phyloP scores from a whole-genome alignment of 371 early-diverging fungal species.

The Syncephalis fuscata region DNA sequence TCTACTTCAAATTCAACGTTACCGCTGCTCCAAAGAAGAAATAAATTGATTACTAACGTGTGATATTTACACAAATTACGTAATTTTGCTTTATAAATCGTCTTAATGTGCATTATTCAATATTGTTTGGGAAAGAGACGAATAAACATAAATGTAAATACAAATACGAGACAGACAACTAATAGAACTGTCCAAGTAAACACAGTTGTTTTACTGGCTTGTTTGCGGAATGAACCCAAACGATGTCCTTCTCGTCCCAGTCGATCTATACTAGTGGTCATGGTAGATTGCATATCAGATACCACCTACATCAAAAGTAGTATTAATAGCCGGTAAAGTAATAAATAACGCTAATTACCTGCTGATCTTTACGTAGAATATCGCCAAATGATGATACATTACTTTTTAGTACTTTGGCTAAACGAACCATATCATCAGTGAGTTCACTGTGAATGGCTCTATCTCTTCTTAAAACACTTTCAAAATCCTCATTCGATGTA shows the following conservation, averaged over 20 bases:
- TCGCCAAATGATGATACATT: background rate
- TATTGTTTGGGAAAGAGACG: background rate
- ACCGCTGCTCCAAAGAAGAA: conserved; percentile 20
- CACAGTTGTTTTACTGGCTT: background rate
- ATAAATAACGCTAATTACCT: background rate
- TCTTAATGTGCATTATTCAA: background rate
- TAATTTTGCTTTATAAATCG: background rate
- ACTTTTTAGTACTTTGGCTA: background rate
- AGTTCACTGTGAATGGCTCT: background rate
- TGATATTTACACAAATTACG: too few species aligned
- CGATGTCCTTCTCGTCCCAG: background rate
- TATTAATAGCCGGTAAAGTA: background rate
- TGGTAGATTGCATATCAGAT: background rate
- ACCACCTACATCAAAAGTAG: background rate
- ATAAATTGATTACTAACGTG: background rate
- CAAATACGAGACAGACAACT: background rate
- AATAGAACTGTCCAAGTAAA: background rate
- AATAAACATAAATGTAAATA: background rate
- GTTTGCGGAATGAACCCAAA: background rate
- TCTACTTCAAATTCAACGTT: conserved; percentile 31
- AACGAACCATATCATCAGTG: background rate
- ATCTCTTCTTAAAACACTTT: background rate
- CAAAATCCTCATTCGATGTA: background rate
- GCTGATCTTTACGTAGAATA: background rate
- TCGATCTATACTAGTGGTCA: background rate